Evolutionary conservation across 2,329 filamentous ascomycete genomes (phyloP).

Genomic region (Orbilia blumenaviensis): DNA sequence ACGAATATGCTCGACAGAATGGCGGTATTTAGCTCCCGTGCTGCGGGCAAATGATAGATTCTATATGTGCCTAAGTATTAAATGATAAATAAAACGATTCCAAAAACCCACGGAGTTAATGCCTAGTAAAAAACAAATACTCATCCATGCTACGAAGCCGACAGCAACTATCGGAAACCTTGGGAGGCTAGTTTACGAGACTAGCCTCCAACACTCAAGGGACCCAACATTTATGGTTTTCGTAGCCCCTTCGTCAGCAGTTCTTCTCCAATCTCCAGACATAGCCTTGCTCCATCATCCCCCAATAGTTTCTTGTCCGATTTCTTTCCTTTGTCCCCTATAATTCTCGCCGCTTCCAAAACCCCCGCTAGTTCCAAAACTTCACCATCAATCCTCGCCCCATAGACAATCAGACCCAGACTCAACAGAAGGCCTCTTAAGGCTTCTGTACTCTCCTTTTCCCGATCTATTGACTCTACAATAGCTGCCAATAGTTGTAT

Average conservation of each 20-base stretch:
- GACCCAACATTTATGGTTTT: constrained; percentile 12
- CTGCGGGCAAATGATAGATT: neutral
- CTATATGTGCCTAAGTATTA: neutral
- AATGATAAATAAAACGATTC: neutral
- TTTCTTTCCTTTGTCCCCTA: constrained; percentile 68
- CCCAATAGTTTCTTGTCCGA: constrained; percentile 62
- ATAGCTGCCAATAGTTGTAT: constrained; percentile 83
- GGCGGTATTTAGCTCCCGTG: constrained; percentile 14
- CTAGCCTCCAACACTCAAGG: neutral
- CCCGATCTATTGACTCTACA: constrained; percentile 74
- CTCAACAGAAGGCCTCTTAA: constrained; percentile 79
- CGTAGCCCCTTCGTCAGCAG: constrained; percentile 61
- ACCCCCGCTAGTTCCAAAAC: constrained; percentile 80
- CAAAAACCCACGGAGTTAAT: neutral
- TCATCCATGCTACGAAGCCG: neutral
- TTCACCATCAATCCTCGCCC: constrained; percentile 74
- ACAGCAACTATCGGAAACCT: neutral
- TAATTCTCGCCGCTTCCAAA: constrained; percentile 75
- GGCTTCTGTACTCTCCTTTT: constrained; percentile 70
- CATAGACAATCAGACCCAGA: constrained; percentile 79
- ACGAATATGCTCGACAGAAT: constrained; percentile 65
- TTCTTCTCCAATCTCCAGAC: constrained; percentile 65
- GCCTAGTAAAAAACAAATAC: neutral
- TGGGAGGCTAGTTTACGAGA: neutral
- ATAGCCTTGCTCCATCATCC: constrained; percentile 66